Conservation (phyloP, 2,329 filamentous ascomycete species). For the Fusarium marasasianum region DNA sequence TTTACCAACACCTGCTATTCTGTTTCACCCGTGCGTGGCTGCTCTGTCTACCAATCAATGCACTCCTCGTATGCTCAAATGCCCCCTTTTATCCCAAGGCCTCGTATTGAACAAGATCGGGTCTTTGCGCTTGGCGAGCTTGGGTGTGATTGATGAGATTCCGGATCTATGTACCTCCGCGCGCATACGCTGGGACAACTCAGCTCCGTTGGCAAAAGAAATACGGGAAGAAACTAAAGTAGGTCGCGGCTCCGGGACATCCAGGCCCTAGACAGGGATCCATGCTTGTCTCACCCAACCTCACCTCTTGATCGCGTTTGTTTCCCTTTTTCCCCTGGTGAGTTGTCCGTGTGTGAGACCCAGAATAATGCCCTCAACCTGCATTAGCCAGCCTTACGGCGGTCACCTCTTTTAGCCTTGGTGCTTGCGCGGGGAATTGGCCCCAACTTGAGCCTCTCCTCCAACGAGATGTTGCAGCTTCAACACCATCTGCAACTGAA, state of each 20-base stretch:
- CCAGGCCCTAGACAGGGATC: neutral
- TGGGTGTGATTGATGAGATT: neutral
- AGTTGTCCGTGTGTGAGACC: neutral
- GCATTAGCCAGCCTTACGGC: slow-evolving; percentile 35
- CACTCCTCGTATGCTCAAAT: slow-evolving; percentile 18
- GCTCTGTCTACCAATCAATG: slow-evolving; percentile 23
- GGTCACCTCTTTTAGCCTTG: neutral
- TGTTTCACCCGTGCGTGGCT: slow-evolving; percentile 28
- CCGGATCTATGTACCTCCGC: slow-evolving; percentile 11
- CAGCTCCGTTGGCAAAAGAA: neutral
- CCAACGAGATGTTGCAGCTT: slow-evolving; percentile 25
- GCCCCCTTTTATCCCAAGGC: neutral
- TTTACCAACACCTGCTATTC: neutral
- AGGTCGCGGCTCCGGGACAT: neutral
- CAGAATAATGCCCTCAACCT: neutral
- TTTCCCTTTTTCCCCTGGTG: slow-evolving; percentile 5
- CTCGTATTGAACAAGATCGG: slow-evolving; percentile 16
- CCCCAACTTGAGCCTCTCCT: slow-evolving; percentile 21
- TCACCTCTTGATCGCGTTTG: neutral
- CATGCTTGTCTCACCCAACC: slow-evolving; percentile 16
- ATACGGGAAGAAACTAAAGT: neutral
- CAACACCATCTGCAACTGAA: slow-evolving; percentile 8
- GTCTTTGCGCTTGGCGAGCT: neutral
- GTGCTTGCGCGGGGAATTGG: neutral
- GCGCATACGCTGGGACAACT: neutral